Conservation (phyloP, 768 basidiomycete genomes). For the Boletus huronensis region DNA sequence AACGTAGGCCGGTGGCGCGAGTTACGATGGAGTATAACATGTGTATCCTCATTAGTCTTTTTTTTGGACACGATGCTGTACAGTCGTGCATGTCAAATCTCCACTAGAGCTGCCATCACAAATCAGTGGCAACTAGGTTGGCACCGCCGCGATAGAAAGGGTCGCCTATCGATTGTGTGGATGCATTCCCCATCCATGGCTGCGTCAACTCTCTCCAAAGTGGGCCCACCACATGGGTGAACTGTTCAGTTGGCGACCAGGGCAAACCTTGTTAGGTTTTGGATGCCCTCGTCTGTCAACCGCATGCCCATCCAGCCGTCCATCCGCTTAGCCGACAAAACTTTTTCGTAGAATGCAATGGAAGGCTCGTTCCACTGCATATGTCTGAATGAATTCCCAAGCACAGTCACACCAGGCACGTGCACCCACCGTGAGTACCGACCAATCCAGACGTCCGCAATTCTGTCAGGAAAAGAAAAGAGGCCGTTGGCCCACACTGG, state of each 20-base stretch:
- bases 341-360: constrained; percentile 89
- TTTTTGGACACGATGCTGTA: constrained; percentile 10
- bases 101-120: constrained; percentile 16
- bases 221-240: not conserved
- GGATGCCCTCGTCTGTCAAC: constrained; percentile 66
- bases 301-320: constrained; percentile 89
- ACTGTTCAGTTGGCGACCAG: constrained; percentile 21
- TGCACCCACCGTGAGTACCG: constrained; percentile 70
- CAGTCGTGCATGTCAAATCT: constrained; percentile 11
- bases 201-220: not conserved
- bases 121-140: constrained; percentile 23
- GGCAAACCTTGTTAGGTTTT: constrained; percentile 50
- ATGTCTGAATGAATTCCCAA: constrained; percentile 7
- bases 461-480: constrained; percentile 38
- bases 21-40: constrained; percentile 76
- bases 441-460: constrained; percentile 76
- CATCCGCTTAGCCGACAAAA: constrained; percentile 72
- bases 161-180: constrained; percentile 1
- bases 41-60: constrained; percentile 13
- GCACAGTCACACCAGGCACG: constrained; percentile 3
- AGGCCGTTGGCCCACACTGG: constrained; percentile 5
- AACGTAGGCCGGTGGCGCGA: constrained; percentile 77
- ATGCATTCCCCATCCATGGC: not conserved
- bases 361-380: constrained; percentile 88
- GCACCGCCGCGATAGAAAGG: constrained; percentile 18